Evolutionary conservation across 176 grass and related monocot genomes (phyloP).

Genomic region (Carex scoparia): DNA sequence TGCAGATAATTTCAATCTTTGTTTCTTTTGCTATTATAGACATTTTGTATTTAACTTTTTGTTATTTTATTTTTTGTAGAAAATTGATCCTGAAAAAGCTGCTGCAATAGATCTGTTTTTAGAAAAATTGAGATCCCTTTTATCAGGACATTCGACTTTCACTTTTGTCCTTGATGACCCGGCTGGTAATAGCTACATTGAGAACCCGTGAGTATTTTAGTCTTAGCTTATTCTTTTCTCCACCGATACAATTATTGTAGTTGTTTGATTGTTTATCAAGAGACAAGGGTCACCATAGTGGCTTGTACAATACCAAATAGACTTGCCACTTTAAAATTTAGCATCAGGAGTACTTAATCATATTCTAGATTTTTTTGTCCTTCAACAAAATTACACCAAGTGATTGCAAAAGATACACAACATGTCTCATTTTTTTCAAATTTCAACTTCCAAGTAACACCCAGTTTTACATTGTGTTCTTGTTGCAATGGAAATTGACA

Average conservation of each 20-base stretch:
- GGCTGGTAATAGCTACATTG: constrained; percentile 91
- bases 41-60: background rate
- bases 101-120: constrained; percentile 88
- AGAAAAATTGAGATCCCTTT: constrained; percentile 65
- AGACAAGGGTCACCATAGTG: background rate
- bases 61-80: constrained; percentile 43
- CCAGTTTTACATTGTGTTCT: background rate
- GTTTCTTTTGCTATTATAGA: background rate
- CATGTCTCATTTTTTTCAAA: background rate
- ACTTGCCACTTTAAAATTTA: background rate
- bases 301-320: background rate
- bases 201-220: constrained; percentile 63
- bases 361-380: background rate
- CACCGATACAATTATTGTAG: background rate
- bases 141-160: constrained; percentile 60
- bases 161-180: constrained; percentile 91
- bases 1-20: background rate
- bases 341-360: background rate
- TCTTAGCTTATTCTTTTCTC: background rate
- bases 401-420: background rate
- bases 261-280: background rate
- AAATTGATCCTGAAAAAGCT: constrained; percentile 82
- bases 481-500: background rate
- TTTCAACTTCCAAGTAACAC: background rate
- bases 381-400: background rate